Evolutionary conservation across 2,329 filamentous ascomycete species (phyloP), one percentile per base, ranked within the genome.

Genomic region (Pseudocercospora musae): DNA sequence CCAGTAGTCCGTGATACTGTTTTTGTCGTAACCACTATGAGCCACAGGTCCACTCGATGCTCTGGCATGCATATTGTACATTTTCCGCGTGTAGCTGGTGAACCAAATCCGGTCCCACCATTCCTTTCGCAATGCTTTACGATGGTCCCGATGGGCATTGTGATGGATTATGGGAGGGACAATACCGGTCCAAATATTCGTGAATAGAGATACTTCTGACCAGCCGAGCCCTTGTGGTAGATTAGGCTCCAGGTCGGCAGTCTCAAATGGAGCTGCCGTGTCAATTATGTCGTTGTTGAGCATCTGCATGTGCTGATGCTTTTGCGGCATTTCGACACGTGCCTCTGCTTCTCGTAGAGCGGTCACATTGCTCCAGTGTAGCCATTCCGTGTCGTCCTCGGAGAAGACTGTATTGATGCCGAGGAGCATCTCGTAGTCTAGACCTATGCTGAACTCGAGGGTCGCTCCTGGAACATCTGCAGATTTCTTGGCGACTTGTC

Each of bases 401-500:
- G 67, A 64, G 54, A 69, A 70, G 18, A 67, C 69, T 18, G 69
- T 70, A 33, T 66, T 66, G 13, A 71, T 64, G 1, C 68, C 68
- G 11, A 73, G 68, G 8, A 68, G 64, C 59, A 65, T 69, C 7
- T 58, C 63, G 42, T 71, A 73, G 56, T 73, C 72, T 13, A 74
- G 49, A 4, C 70, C 72, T 9, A 74, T 71, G 20, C 69, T 68
- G 55, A 71, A 74, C n/a, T 74, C 72, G 37, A 66, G 67, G 5
- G 75, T 72, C 0, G 77, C 78, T 60, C 79, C 76, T 62, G 77
- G 79, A 61, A 80, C 78, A 1, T 79, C 46, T 1, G 67, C 65
- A 13, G 70, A 69, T 53, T 71, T 73, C 18, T 58, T 61, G 15
- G 64, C 54, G 7, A 70, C 68, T 44, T 66, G 62, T 11, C 66